phyloP scores from a whole-genome alignment of 805 yeast species.

The Sungouiella thailandica region DNA sequence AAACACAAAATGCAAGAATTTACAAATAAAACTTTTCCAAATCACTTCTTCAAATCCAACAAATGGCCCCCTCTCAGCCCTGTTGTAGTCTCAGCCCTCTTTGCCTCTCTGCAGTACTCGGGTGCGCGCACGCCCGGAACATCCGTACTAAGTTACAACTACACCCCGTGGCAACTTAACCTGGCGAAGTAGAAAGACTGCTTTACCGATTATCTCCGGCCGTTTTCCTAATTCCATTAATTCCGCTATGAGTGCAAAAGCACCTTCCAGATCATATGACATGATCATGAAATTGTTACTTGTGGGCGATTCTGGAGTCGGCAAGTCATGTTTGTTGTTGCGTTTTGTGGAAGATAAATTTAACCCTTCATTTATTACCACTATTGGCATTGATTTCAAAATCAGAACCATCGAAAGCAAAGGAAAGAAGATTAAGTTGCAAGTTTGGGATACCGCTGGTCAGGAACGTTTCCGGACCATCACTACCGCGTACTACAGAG shows the following conservation, averaged over 20 bases:
- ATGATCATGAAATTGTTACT: conserved; percentile 86
- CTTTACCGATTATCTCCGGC: not conserved
- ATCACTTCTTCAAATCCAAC: too few relatives aligned
- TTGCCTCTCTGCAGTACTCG: too few relatives aligned
- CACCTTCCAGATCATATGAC: conserved; percentile 73
- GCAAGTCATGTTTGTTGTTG: conserved; percentile 82
- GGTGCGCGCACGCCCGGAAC: conserved; percentile 3
- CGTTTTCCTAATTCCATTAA: too few relatives aligned
- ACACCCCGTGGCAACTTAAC: too few relatives aligned
- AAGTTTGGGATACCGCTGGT: conserved; percentile 98
- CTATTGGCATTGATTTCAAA: conserved; percentile 97
- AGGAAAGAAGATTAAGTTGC: conserved; percentile 89
- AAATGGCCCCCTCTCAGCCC: too few relatives aligned
- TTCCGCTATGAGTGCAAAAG: conserved; percentile 50
- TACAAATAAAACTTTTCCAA: too few relatives aligned
- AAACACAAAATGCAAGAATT: too few relatives aligned
- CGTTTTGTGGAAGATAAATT: conserved; percentile 96
- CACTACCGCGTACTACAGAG: conserved; percentile 88
- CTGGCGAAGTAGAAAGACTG: too few relatives aligned
- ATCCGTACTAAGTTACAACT: too few relatives aligned
- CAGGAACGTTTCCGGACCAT: conserved; percentile 93
- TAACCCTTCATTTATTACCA: conserved; percentile 93
- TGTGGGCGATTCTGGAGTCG: conserved; percentile 90
- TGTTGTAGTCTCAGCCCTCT: too few relatives aligned
- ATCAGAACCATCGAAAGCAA: conserved; percentile 93